Percentiles rank a stretch among this genome's conserved stretches.
phyloP scores from a whole-genome alignment of 2,329 filamentous ascomycete species.

The Nothomitra cinnamomea region DNA sequence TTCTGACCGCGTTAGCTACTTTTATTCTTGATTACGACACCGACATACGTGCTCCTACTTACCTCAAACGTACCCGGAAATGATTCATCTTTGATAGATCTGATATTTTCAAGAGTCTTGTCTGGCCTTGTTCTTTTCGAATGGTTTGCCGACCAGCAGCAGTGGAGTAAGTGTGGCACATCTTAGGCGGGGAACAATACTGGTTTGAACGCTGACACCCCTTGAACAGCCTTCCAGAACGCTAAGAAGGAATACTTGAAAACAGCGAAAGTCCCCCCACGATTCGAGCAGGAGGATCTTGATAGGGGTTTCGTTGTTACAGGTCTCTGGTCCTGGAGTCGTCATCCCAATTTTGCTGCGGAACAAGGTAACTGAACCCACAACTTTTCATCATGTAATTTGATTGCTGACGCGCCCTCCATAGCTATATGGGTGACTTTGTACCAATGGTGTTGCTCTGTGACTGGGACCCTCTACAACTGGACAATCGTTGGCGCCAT shows the following conservation, averaged over 20 bases:
- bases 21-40: constrained; percentile 60
- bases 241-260: constrained; percentile 64
- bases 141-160: constrained; percentile 76
- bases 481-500: constrained; percentile 61
- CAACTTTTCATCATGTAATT: background rate
- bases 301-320: constrained; percentile 76
- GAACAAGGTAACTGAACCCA: constrained; percentile 41
- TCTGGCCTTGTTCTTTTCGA: constrained; percentile 46
- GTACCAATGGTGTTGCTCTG: constrained; percentile 75
- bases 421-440: constrained; percentile 63
- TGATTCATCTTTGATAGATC: constrained; percentile 34
- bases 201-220: background rate
- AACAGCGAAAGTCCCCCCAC: constrained; percentile 50
- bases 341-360: constrained; percentile 88
- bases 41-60: constrained; percentile 70
- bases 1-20: constrained; percentile 35
- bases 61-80: constrained; percentile 43
- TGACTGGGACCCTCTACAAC: constrained; percentile 52
- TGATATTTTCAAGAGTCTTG: constrained; percentile 36
- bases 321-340: constrained; percentile 73
- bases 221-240: constrained; percentile 49
- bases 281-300: constrained; percentile 54
- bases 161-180: constrained; percentile 49
- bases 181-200: background rate
- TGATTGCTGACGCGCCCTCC: background rate